Conservation (phyloP, 176 grass and related monocot genomes). For the Melocanna baccifera region DNA sequence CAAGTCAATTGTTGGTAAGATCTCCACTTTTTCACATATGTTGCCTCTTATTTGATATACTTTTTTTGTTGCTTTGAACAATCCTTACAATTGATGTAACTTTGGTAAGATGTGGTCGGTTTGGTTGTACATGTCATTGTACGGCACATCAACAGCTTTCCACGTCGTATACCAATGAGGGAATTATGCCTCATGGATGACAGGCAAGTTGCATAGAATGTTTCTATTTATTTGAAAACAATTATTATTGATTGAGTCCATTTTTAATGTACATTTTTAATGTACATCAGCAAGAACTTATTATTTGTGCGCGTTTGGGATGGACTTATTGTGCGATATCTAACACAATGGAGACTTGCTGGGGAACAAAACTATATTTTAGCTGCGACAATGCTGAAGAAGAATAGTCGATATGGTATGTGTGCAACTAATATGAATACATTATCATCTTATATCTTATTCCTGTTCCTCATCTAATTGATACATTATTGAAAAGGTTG, state of each 20-base stretch:
- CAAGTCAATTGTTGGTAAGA: not conserved
- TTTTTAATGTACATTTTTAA: no score
- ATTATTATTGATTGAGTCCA: not conserved
- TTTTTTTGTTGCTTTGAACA: no score
- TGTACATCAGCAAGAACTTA: not conserved
- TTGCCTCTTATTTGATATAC: not conserved
- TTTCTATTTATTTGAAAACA: not conserved
- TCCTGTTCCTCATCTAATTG: not conserved
- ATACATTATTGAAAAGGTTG: not conserved
- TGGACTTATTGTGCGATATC: not conserved
- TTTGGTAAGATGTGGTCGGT: no score
- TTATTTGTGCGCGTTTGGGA: not conserved
- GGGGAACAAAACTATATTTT: not conserved
- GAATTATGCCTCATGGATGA: not conserved
- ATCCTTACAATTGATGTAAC: no score
- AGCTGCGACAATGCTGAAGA: no score
- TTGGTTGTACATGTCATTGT: not conserved
- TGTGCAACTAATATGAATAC: not conserved
- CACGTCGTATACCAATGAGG: not conserved
- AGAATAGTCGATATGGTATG: not conserved
- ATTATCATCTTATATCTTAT: not conserved
- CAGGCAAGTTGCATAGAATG: not conserved
- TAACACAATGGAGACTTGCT: not conserved
- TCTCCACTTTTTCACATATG: not conserved
- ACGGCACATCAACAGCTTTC: not conserved